These are phyloP conservation scores for Colletotrichum cordylinicola DNA, from an alignment of 2,329 filamentous ascomycete species.

Conservation along the genomic window DNA sequence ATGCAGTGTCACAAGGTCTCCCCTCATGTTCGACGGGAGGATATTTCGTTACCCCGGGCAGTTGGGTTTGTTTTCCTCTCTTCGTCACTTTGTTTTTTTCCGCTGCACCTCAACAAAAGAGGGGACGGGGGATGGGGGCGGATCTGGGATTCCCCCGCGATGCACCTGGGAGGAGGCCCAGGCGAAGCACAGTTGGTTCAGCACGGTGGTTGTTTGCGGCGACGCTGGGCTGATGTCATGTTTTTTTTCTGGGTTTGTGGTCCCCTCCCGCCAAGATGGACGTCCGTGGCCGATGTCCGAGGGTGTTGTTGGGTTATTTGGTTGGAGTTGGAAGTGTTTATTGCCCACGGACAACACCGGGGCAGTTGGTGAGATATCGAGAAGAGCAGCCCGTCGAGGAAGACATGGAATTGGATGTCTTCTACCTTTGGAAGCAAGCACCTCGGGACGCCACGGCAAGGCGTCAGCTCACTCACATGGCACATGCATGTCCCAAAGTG, in stretches of 20 bases:
- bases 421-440: background rate
- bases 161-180: background rate
- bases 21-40: background rate
- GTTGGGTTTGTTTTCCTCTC: background rate
- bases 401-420: background rate
- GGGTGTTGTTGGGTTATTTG: background rate
- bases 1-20: background rate
- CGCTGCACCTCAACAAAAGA: conserved; percentile 1
- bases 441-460: background rate
- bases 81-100: background rate
- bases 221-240: conserved; percentile 13
- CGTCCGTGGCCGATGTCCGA: background rate
- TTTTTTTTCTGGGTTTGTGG: background rate
- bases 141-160: conserved; percentile 6
- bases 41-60: background rate
- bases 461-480: conserved; percentile 17
- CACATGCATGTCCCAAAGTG: background rate
- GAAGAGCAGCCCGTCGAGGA: background rate
- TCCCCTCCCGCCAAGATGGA: background rate
- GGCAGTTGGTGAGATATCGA: background rate
- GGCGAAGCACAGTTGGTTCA: background rate
- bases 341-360: background rate
- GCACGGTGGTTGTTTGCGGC: background rate
- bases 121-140: background rate
- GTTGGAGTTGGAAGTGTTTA: background rate